These are phyloP conservation scores for Fraxinus floribunda DNA, from an alignment of 305 asterid genomes.

Conservation along the genomic window DNA sequence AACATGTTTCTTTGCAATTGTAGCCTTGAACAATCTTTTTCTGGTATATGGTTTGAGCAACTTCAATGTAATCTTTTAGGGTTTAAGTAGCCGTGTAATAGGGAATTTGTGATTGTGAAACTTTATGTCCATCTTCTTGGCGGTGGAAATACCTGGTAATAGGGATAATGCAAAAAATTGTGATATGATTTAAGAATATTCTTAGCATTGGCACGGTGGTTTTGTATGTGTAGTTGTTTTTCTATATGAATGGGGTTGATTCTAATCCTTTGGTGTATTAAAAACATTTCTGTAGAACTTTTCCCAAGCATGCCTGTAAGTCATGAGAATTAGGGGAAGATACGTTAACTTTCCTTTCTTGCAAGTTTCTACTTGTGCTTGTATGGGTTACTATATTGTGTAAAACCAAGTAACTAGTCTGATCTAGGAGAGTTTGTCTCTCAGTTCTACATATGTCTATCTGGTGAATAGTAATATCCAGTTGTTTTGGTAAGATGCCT, in stretches of 20 bases:
- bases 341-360: neutral
- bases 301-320: neutral
- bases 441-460: neutral
- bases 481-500: neutral
- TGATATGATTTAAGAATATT: neutral
- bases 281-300: neutral
- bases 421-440: neutral
- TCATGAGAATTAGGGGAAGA: neutral
- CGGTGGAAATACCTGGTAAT: neutral
- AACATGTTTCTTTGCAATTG: neutral
- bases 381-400: neutral
- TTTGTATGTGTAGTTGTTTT: neutral
- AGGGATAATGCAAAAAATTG: neutral
- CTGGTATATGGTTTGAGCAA: neutral
- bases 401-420: neutral
- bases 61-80: neutral
- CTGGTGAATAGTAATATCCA: neutral
- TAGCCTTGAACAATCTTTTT: neutral
- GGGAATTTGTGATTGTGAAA: neutral
- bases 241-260: neutral
- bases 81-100: neutral
- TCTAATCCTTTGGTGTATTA: neutral
- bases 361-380: slow-evolving; percentile 1
- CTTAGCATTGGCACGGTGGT: neutral
- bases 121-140: neutral